Base-by-base conservation (phyloP, 345 rosid genomes). In the Lepidium didymum region DNA sequence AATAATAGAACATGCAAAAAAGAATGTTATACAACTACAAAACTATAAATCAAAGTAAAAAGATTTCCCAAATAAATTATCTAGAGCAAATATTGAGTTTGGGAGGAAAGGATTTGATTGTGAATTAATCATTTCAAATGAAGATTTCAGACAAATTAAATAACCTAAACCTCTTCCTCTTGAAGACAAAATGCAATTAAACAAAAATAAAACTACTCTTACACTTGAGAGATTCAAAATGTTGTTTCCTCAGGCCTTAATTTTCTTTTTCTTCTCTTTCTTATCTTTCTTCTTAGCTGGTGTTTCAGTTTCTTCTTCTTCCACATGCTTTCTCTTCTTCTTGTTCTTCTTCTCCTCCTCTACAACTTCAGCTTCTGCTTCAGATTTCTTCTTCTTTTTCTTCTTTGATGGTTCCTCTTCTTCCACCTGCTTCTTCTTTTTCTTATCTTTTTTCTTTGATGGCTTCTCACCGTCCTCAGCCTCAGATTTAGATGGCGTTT, bases 361-460 rank as follows among this genome's bases (percentile, higher is more conserved):
- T 45, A 36, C 73, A 0, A 0, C 56, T 66, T 77, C 72, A 33
- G 57, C 53, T 2, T 23, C 69, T 11, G 71, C 76, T 47, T 75
- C 81, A 2, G 56, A 78, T 8, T 75, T 57, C 62, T 77, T 74
- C 50, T 84, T 81, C 75, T 73, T 84, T 73, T 84, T 90, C 67
- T 81, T 86, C 80, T 87, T 87, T 81, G 86, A 81, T 29, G 82
- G 75, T 41, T 84, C 81, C 53, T 72, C 65, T 27, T 19, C 54
- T 18, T 62, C 75, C 1, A 10, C 70, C 18, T 73, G 76, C 75
- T 81, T 81, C 81, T 73, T 81, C 77, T 85, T 83, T 43, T 72
- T 73, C 80, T 85, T 83, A 60, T 71, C 78, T 64, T 79, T 77
- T 66, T 69, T 75, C 66, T 70, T 62, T 4, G 63, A 70, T 42